Evolutionary conservation across 768 basidiomycete genomes (phyloP).

Genomic region (Serpula lacrymans): DNA sequence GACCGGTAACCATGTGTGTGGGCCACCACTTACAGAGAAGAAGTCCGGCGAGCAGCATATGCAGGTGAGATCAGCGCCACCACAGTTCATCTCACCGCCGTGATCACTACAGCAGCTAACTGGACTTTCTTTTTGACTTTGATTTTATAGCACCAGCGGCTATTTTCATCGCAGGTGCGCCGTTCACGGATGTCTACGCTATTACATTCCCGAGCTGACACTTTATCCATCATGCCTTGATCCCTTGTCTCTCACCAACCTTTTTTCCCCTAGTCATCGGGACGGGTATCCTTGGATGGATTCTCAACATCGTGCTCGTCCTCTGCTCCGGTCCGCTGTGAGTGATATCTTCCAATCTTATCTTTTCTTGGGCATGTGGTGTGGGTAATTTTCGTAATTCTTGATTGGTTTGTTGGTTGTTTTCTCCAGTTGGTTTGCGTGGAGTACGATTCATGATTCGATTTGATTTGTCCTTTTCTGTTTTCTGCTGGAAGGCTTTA

Average conservation of each 20-base stretch:
- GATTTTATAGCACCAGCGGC: constrained; percentile 45
- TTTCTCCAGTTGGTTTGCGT: no score
- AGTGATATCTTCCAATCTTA: constrained; percentile 22
- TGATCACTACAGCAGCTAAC: no score
- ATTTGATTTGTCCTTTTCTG: no score
- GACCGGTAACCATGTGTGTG: no score
- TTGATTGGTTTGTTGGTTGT: no score
- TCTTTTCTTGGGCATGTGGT: no score
- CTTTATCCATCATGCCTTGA: neutral
- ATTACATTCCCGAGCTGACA: neutral
- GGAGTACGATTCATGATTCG: no score
- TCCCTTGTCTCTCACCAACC: constrained; percentile 1
- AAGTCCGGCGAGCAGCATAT: constrained; percentile 76
- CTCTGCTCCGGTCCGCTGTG: constrained; percentile 78
- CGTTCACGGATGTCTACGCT: no score
- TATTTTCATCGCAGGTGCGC: constrained; percentile 54
- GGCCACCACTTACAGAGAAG: constrained; percentile 66
- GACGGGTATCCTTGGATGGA: constrained; percentile 77
- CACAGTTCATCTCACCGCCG: no score
- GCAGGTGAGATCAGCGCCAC: constrained; percentile 48
- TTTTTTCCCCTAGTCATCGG: constrained; percentile 67
- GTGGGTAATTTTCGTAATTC: no score
- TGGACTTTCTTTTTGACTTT: constrained; percentile 23
- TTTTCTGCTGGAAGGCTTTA: no score
- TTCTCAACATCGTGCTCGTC: constrained; percentile 84